Evolutionary conservation across 2,329 filamentous ascomycete species (phyloP), one percentile per base, ranked within the genome.

Genomic region (Botrytis medusae): DNA sequence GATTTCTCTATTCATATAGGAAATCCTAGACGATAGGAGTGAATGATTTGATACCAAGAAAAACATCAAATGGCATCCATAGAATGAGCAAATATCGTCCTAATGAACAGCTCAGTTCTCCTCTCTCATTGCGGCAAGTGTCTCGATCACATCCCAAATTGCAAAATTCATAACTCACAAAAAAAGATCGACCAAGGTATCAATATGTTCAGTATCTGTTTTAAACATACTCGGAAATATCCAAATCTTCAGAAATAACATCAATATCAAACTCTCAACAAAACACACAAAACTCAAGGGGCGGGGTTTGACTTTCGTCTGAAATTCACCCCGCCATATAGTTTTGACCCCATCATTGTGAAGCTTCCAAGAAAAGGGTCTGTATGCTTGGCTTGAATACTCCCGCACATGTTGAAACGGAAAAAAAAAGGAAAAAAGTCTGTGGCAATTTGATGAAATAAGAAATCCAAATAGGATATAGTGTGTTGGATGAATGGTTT

Each of bases 291-390:
- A 25, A 61, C 22, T 34, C 7, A 51, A 51, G 22, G 46, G 25
- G 32, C 32, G 63, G 63, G 29, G 9, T 48, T 51, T 51, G 25
- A 14, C 46, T 67, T 29, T 54, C 46, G n/a, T 40, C 34, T n/a
- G 22, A 61, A 37, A 20, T 67, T 67, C 44, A n/a, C 34, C 32
- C 46, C 25, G 34, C 34, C 25, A 57, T 68, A 32, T 46, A 40
- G 42, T 61, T 61, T 18, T 37, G 34, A 51, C 44, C 22, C 44
- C 22, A 54, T 22, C 64, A 32, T 57, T 57, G 25, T 68, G 64
- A 68, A 57, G 51, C 46, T 54, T 68, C 34, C 64, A 54, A 68
- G 64, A 68, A 68, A 54, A 42, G 9, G 14, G 14, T 14, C 32
- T 34, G 9, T 29, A 54, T 40, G 64, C 46, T 29, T 67, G 22